These are phyloP conservation scores for Rhizopus stolonifer DNA, from an alignment of 371 early-diverging fungal species.

Conservation along the genomic window DNA sequence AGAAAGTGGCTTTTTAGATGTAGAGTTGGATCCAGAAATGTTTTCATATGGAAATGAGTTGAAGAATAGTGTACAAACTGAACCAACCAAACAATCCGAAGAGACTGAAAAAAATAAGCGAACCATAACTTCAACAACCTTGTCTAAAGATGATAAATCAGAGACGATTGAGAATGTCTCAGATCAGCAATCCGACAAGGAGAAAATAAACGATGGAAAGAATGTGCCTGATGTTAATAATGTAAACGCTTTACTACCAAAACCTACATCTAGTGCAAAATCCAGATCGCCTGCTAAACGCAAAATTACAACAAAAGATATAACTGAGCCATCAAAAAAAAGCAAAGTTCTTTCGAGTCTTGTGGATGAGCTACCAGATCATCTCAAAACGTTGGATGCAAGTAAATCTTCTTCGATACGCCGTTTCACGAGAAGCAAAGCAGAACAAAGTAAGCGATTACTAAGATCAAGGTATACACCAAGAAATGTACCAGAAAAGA, in stretches of 20 bases:
- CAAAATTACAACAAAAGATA: background rate
- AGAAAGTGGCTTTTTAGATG: slow-evolving; percentile 48
- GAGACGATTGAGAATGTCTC: background rate
- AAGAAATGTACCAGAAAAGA: background rate
- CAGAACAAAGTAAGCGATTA: background rate
- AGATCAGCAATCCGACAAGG: background rate
- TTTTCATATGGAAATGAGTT: slow-evolving; percentile 44
- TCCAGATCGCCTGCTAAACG: background rate
- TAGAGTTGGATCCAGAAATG: slow-evolving; percentile 53
- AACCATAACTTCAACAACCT: no score
- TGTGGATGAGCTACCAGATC: background rate
- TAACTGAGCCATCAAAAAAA: background rate
- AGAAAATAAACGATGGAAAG: background rate
- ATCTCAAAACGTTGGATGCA: background rate
- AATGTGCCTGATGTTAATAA: background rate
- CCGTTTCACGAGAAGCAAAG: background rate
- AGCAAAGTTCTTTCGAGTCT: background rate
- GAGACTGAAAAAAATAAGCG: no score
- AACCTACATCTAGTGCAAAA: no score
- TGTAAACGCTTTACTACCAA: no score
- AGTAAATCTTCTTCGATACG: background rate
- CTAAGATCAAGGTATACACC: background rate
- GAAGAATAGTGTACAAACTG: no score
- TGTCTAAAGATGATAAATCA: background rate
- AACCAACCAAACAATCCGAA: no score